Evolutionary conservation across 2,329 filamentous ascomycete species (phyloP).

Genomic region (Sclerotinia minor): DNA sequence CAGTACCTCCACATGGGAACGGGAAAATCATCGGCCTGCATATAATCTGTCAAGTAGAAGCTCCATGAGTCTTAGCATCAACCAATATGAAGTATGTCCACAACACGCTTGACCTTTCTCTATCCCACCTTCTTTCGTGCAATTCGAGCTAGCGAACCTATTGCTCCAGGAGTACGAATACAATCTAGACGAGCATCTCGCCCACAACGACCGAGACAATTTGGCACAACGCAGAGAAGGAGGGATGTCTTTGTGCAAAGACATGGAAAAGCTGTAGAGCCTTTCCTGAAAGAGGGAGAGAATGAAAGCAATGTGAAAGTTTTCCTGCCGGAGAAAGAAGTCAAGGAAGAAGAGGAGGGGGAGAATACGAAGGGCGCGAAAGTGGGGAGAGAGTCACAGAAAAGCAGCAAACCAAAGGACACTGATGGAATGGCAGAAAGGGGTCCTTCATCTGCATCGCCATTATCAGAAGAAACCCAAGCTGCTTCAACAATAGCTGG

Average conservation of each 20-base stretch:
- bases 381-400: conserved; percentile 21
- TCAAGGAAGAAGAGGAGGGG: conserved; percentile 26
- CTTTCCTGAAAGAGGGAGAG: conserved; percentile 44
- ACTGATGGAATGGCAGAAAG: conserved; percentile 13
- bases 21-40: neutral
- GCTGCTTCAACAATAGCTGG: conserved; percentile 34
- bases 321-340: conserved; percentile 26
- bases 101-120: conserved; percentile 63
- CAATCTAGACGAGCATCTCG: conserved; percentile 34
- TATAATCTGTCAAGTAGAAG: neutral
- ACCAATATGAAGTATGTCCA: conserved; percentile 52
- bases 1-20: neutral
- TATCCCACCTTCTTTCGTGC: conserved; percentile 67
- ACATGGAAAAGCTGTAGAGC: conserved; percentile 63
- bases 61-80: neutral
- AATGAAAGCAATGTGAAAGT: conserved; percentile 32
- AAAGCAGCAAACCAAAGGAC: conserved; percentile 1
- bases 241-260: conserved; percentile 53
- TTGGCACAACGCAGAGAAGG: conserved; percentile 44
- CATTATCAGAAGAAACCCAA: conserved; percentile 37
- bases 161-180: conserved; percentile 43
- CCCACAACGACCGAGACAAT: conserved; percentile 38
- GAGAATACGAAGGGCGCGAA: conserved; percentile 16
- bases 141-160: conserved; percentile 49
- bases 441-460: conserved; percentile 30